Base-by-base conservation (phyloP, 148 eudicot genomes). In the Camellia sinensis region DNA sequence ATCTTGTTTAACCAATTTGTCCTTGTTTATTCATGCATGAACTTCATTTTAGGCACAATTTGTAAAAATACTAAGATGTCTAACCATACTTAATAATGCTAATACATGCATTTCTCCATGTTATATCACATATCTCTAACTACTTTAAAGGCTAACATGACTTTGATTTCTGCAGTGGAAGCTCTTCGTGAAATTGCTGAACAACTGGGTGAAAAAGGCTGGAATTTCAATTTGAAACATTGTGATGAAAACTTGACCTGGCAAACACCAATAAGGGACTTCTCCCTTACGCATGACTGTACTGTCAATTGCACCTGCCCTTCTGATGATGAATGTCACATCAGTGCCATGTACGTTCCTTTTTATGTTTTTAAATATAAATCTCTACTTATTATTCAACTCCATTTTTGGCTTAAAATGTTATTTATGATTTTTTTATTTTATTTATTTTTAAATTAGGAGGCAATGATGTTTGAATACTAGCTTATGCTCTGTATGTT, bases 141-240 rank as follows among this genome's bases (percentile, higher is more conserved):
- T n/a, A 9, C 41, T 29, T 53, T 21, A 40, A 41, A 6, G 46
- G 48, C 57, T 45, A 40, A 17, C 21, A 40, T 22, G 10, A 7
- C 18, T 62, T 54, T 54, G 54, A 17, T 59, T 73, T 44, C 76
- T 82, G 67, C 85, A 86, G 88, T 70, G 73, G 9, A 73, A 41
- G 83, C 82, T 68, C 85, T 86, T 18, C 6, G 53, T 44, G 88
- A 83, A 73, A 83, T 86, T 17, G 85, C 83, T 61, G 56, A 41
- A 43, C 76, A 86, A 48, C 45, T 86, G 79, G 82, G 82, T 3
- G 83, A 86, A 78, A 78, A 41, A 5, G 84, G 82, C 62, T 86
- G 88, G 88, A 64, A 86, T 46, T 83, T 83, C 37, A 80, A 4
- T 46, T 59, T 86, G 41, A 78, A 86, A 52, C 78, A 81, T 67